Base-by-base conservation (phyloP, 129 eudicot genomes). In the Gnaphalium uliginosum region DNA sequence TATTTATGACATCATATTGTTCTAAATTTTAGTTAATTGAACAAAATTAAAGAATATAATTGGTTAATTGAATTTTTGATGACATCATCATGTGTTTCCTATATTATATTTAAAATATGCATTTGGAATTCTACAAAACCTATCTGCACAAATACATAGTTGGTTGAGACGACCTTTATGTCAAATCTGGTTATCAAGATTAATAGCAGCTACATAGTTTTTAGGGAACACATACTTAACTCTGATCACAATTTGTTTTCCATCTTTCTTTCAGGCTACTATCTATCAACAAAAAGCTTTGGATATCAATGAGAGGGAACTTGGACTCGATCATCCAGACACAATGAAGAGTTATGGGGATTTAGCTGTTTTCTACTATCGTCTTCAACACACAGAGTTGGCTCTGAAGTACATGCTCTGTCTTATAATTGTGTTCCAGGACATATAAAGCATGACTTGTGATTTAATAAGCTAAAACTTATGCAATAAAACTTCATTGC, bases 311-410 rank as follows among this genome's bases (percentile, higher is more conserved):
- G 98, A 93, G 82, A 88, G 98, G 82, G 98, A 93, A 80, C 93
- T 93, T 75, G 98, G 98, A 61, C 97, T 93, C 33, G 97, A 93
- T 85, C 98, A 93, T 81, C 98, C 98, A n/a, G 98, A 90, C 77
- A 93, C 97, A 76, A 93, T 93, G 98, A 93, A 93, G 87, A 93
- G 98, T 85, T 93, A 93, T 58, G 97, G 98, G 57, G 98, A 93
- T 71, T 81, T 93, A 74, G 98, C 98, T 25, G 98, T 93, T 85
- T 93, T 93, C 82, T 93, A 93, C 85, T 93, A 93, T 24, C 85
- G 98, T 35, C 98, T 93, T 68, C 98, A 93, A 81, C 98, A 93
- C 74, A 93, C 98, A 13, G 98, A 93, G 85, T 71, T 93, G 75
- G 98, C 98, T 75, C 77, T 93, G 37, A 93, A 93, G 98, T 93